phyloP scores from a whole-genome alignment of 352 stramenopile species.

The Phytophthora foliorum region DNA sequence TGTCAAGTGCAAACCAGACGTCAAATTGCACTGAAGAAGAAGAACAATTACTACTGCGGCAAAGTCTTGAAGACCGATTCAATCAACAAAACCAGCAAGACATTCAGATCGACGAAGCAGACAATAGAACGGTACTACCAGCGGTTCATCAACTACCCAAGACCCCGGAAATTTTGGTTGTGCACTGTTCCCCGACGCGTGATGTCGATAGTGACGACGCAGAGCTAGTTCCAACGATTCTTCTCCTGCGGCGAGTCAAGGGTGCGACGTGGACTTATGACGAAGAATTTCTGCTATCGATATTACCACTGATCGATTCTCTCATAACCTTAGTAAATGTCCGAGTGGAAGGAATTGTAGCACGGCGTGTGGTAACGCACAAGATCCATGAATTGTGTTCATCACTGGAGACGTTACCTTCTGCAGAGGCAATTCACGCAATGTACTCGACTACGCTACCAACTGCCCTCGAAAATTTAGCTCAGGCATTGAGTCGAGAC shows the following conservation, averaged over 20 bases:
- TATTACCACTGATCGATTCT: conserved; percentile 56
- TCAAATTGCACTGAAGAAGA: neutral
- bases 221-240: conserved; percentile 28
- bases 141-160: conserved; percentile 17
- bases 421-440: conserved; percentile 15
- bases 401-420: conserved; percentile 25
- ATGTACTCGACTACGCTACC: conserved; percentile 39
- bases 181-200: conserved; percentile 34
- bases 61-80: conserved; percentile 19
- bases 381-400: conserved; percentile 33
- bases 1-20: neutral
- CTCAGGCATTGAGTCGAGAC: conserved; percentile 33
- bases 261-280: conserved; percentile 69
- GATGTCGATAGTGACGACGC: conserved; percentile 42
- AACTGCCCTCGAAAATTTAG: conserved; percentile 42
- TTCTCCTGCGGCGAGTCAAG: conserved; percentile 61
- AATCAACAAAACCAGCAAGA: neutral
- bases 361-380: conserved; percentile 37
- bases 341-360: conserved; percentile 58
- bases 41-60: neutral
- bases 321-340: conserved; percentile 57
- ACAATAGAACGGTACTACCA: neutral
- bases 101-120: neutral
- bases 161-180: conserved; percentile 32
- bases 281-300: conserved; percentile 55